Base-by-base conservation (phyloP, 108 stramenopile species). In the Discostella stelligeroides region DNA sequence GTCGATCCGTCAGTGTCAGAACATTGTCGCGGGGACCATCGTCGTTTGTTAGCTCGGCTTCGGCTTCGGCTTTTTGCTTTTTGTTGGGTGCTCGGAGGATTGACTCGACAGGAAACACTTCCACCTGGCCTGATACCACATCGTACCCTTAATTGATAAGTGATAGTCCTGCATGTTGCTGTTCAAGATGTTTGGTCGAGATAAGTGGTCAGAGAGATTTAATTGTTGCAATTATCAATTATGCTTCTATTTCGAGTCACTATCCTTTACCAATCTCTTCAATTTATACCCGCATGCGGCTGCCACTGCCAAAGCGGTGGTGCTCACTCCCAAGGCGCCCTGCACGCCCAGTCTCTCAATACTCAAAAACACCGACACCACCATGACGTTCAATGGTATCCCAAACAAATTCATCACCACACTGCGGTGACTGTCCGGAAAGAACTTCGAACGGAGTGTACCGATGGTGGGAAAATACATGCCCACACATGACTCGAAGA, bases 391-490 rank as follows among this genome's bases (percentile, higher is more conserved):
- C 63, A 97, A 80, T 4, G 94, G 96, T 60, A 97, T 91, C 23
- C 98, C 95, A 75, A 97, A 96, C 63, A 98, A 71, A 81, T 98
- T 98, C 96, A 98, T 97, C 18, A 98, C 91, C 39, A 97, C 92
- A 10, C 91, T 88, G 39, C 98, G 89, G 46, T 96, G 89, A 23
- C 87, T 85, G 41, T 99, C 97, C 4, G 98, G 97, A 30, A 99
- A 83, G 79, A 97, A 96, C 80, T 95, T 97, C 28, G 92, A 88
- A 21, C 97, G 94, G 15, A 98, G 82, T 13, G 95, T 97, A 20
- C 95, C 98, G 61, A 98, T 96, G 14, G 88, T 76, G 2, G 98
- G 98, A 71, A 97, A 98, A 74, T 98, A 99, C 82, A 97, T 85
- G 12, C 98, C 98, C 7, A 98, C 97, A 76, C 95, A 96, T 2